Base-by-base conservation (phyloP, 495 filamentous ascomycete genomes). In the Podospora appendiculata region DNA sequence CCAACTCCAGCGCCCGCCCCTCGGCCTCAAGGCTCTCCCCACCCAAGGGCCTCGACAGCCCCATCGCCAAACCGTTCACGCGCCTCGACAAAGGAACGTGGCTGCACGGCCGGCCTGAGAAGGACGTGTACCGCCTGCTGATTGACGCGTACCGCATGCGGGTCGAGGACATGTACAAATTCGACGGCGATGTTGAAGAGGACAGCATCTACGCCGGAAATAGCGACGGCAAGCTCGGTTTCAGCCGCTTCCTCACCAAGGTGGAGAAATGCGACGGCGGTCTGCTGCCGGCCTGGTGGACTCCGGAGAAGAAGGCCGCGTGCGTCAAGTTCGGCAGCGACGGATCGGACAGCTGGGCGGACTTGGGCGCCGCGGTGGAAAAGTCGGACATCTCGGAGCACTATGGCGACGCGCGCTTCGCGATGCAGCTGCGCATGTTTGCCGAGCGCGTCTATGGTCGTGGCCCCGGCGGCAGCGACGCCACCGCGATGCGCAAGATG, bases 131-230 rank as follows among this genome's bases (percentile, higher is more conserved):
- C 58, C 61, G 59, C 38, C 66, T 78, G 0, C 66, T 79, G 25
- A 70, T 79, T 50, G 76, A 80, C 54, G 44, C 52, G 38, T 78
- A 76, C 59, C 73, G 73, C 44, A 41, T 78, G 47, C 67, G 71
- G 8, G 40, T 73, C n/a, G 68, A 73, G 8, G 74, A 79, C 53
- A 53, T 61, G 4, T 58, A 64, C 33, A 48, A 35, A 17, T 16
- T 48, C 14, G 45, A 35, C 11, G 45, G 45, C 32, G 33, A 48
- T 8, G 13, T 16, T 8, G 45, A 48, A 32, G 45, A 35, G 45
- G 45, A 48, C 34, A 48, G 45, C 16, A 48, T 48, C 25, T 48
- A 48, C 45, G 7, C 4, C 25, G 45, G 45, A 9, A 10, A 25
- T 1, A 6, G 16, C n/a, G 32, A 48, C 13, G 45, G 45, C 10